phyloP scores from a whole-genome alignment of 164 flowering plant species.

The Stephania yunnanensis region DNA sequence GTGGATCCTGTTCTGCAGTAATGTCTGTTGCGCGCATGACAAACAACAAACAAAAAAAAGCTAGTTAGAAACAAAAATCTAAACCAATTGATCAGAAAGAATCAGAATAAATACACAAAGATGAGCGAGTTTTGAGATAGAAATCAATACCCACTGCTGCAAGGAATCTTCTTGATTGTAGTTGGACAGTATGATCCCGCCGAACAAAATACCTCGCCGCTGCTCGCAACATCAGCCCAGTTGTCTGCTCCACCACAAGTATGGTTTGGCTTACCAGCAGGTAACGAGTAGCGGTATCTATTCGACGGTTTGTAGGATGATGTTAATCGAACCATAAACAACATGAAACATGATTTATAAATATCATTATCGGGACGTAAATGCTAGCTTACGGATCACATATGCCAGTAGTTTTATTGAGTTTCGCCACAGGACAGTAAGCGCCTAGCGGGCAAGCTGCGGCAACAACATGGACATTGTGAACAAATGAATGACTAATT shows the following conservation, averaged over 20 bases:
- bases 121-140: slow-evolving; percentile 9
- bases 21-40: slow-evolving; percentile 35
- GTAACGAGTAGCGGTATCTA: slow-evolving; percentile 73
- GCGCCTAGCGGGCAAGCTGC: slow-evolving; percentile 86
- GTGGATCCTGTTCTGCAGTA: slow-evolving; percentile 76
- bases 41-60: not conserved
- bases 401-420: slow-evolving; percentile 53
- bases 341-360: not conserved
- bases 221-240: slow-evolving; percentile 58
- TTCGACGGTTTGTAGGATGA: slow-evolving; percentile 6
- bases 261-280: slow-evolving; percentile 65
- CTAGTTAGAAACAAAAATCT: slow-evolving; percentile 11
- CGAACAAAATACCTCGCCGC: slow-evolving; percentile 56
- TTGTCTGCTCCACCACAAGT: slow-evolving; percentile 76
- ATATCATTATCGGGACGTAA: not conserved
- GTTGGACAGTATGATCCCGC: slow-evolving; percentile 80
- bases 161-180: slow-evolving; percentile 39
- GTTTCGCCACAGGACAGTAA: slow-evolving; percentile 62
- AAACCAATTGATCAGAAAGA: not conserved
- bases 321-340: slow-evolving; percentile 8
- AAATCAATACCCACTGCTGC: slow-evolving; percentile 59
- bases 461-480: slow-evolving; percentile 11
- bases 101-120: not conserved
- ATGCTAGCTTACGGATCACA: slow-evolving; percentile 73
- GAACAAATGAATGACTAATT: slow-evolving; percentile 1